phyloP scores from a whole-genome alignment of 2,329 filamentous ascomycete species.

The Chaetomium sp. region DNA sequence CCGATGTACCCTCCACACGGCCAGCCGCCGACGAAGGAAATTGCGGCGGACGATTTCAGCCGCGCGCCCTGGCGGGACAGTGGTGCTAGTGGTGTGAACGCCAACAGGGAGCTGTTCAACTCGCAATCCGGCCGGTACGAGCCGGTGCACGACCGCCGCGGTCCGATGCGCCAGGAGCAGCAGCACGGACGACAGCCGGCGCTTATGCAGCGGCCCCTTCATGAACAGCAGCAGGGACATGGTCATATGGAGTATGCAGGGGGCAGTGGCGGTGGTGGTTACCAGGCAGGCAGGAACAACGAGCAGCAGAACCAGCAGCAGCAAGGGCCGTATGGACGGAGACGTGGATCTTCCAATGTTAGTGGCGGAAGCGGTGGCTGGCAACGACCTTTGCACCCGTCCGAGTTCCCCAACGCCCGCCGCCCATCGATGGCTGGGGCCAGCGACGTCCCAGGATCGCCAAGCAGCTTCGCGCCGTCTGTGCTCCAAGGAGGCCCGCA shows the following conservation, averaged over 20 bases:
- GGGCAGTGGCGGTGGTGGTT: conserved; percentile 40
- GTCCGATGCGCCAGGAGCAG: conserved; percentile 58
- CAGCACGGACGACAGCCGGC: conserved; percentile 62
- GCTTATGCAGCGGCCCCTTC: conserved; percentile 66
- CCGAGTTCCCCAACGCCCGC: conserved; percentile 39
- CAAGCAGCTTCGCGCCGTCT: conserved; percentile 37
- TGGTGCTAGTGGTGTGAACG: conserved; percentile 55
- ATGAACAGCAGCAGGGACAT: conserved; percentile 52
- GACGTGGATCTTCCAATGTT: conserved; percentile 83
- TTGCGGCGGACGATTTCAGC: conserved; percentile 90
- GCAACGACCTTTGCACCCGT: conserved; percentile 45
- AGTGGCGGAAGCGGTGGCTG: conserved; percentile 76
- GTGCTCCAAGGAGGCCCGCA: conserved; percentile 29
- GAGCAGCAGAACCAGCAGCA: conserved; percentile 53
- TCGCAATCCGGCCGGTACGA: conserved; percentile 94
- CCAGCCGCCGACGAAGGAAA: conserved; percentile 64
- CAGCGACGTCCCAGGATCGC: conserved; percentile 45
- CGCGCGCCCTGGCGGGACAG: conserved; percentile 75
- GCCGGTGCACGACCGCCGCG: conserved; percentile 73
- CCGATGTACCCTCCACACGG: conserved; percentile 49
- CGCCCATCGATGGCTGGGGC: conserved; percentile 45
- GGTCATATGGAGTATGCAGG: conserved; percentile 69
- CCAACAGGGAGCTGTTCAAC: conserved; percentile 77
- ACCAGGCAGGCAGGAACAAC: conserved; percentile 68
- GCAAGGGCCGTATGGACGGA: conserved; percentile 62